Base-by-base conservation (phyloP, 805 yeast species). In the Wickerhamomyces ciferrii region DNA sequence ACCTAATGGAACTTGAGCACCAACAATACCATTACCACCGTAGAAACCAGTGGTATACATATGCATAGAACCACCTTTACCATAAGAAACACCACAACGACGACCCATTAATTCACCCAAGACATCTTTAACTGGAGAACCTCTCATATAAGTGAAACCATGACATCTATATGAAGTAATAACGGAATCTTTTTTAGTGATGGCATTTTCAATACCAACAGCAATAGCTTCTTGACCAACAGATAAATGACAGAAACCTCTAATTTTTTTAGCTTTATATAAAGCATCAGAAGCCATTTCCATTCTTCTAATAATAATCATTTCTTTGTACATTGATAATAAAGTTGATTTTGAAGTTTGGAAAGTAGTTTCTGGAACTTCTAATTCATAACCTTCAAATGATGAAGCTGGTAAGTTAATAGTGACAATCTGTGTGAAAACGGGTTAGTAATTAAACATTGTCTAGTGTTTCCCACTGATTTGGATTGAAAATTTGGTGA, bases 11-110 rank as follows among this genome's bases (percentile, higher is more conserved):
- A 94, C 97, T 75, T 94, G 99, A 45, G 98, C 99, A 68, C 99
- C 99, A 46, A 94, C 99, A 69, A 94, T 94, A 77, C 99, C 99
- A 74, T 94, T 94, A 73, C 99, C 99, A 69, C 99, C 99, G 71
- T 85, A 94, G 78, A 94, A 94, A 51, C 95, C 95, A 41, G 84
- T 83, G 42, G 96, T 87, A 69, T 84, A 94, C 91, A 94, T 87
- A 76, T 94, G 99, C 99, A 94, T 94, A 55, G 99, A 94, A 61
- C 99, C 99, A 76, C 99, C 99, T 74, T 94, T 94, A 75, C 99
- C 99, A 72, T 74, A 84, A 39, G 97, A 86, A 51, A 87, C 95
- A 77, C 99, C 98, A 48, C 84, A 74, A 75, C 96, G 84, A 75
- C 85, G 86, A 61, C 99, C 99, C 92, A 94, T 86, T 69, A 94